Percentiles rank a stretch among this genome's conserved stretches.
These are phyloP conservation scores for Ceratocystis smalleyi DNA, from an alignment of 2,329 filamentous ascomycete species.

Conservation along the genomic window DNA sequence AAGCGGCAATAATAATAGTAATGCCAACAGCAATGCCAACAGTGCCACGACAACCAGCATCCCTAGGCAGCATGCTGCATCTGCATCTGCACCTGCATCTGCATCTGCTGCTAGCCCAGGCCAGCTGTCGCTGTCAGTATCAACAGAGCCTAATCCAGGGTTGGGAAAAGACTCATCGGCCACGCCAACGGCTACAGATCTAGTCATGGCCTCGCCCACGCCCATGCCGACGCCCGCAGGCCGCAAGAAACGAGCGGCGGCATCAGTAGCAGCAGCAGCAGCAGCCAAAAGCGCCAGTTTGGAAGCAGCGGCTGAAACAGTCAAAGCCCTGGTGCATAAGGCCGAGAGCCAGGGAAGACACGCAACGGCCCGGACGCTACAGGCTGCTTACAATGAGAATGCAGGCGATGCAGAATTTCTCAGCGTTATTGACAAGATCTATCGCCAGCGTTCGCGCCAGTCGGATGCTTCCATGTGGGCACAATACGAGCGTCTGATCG, in stretches of 20 bases:
- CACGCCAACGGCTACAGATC: constrained; percentile 6
- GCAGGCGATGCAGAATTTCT: constrained; percentile 36
- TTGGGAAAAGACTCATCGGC: neutral
- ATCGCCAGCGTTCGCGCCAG: constrained; percentile 42
- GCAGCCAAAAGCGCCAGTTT: constrained; percentile 11
- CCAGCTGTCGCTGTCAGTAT: neutral
- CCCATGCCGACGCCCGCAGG: neutral
- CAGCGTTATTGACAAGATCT: constrained; percentile 42
- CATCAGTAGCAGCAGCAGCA: constrained; percentile 16
- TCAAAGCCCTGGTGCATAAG: constrained; percentile 43
- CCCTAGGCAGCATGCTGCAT: neutral
- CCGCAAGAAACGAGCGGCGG: constrained; percentile 12
- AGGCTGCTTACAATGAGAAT: constrained; percentile 44
- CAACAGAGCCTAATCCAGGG: neutral
- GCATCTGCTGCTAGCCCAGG: constrained; percentile 1
- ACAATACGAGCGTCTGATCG: constrained; percentile 36
- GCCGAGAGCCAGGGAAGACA: constrained; percentile 42
- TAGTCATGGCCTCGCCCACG: neutral
- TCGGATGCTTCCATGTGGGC: constrained; percentile 36
- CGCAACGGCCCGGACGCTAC: constrained; percentile 46
- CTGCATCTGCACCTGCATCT: constrained; percentile 7
- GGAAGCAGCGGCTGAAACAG: constrained; percentile 18
- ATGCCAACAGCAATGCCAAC: constrained; percentile 17
- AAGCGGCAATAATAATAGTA: constrained; percentile 10
- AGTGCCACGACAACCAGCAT: constrained; percentile 17